Evolutionary conservation across 495 filamentous ascomycete genomes (phyloP).

Genomic region (Rostrohypoxylon terebratum): DNA sequence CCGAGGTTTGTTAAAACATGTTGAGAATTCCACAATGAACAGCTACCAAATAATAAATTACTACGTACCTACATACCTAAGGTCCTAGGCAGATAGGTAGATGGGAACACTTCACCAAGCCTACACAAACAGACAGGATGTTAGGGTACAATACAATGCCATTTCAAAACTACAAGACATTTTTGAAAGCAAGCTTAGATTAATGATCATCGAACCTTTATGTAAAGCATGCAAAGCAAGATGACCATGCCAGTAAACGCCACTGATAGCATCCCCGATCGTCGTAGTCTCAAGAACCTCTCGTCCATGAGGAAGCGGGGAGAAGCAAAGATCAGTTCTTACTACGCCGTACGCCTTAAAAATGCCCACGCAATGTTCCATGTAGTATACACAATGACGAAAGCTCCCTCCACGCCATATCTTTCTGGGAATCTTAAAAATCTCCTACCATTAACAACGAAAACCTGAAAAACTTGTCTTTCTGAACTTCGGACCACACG

Average conservation of each 20-base stretch:
- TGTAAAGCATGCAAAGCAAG: constrained; percentile 17
- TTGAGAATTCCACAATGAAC: no score
- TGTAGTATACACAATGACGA: constrained; percentile 38
- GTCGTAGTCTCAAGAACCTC: constrained; percentile 2
- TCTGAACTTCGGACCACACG: neutral
- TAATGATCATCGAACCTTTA: constrained; percentile 8
- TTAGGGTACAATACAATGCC: neutral
- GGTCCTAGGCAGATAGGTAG: no score
- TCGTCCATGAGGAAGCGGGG: constrained; percentile 28
- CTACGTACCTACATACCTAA: no score
- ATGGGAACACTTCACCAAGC: neutral
- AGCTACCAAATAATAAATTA: no score
- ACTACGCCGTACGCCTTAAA: constrained; percentile 34
- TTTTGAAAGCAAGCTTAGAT: constrained; percentile 9
- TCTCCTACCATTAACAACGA: neutral
- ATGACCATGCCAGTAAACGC: constrained; percentile 2
- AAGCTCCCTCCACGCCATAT: constrained; percentile 5
- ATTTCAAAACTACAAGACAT: neutral
- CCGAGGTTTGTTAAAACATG: no score
- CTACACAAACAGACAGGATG: neutral
- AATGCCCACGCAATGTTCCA: constrained; percentile 27
- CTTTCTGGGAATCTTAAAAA: constrained; percentile 9
- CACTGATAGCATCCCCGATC: constrained; percentile 11
- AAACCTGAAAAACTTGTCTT: neutral
- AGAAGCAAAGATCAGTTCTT: neutral